These are phyloP conservation scores for Leishmania turanica DNA, from an alignment of 208 protist species.

Conservation along the genomic window DNA sequence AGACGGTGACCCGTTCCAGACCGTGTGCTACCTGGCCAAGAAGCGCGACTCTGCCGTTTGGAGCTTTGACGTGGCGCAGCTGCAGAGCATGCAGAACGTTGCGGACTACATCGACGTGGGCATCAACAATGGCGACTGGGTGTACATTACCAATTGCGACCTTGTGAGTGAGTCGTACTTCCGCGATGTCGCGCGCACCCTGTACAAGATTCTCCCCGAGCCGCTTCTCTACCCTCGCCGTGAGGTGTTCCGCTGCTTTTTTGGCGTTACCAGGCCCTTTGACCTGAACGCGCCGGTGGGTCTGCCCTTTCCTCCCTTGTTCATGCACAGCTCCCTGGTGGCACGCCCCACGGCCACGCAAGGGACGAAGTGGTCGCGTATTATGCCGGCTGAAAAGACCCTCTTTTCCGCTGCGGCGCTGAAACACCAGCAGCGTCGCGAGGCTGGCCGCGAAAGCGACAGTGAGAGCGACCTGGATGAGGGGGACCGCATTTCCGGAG, in stretches of 20 bases:
- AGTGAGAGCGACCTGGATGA: constrained; percentile 88
- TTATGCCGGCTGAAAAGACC: constrained; percentile 54
- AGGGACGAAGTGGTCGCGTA: constrained; percentile 63
- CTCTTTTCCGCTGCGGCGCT: constrained; percentile 41
- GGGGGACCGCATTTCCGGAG: constrained; percentile 62
- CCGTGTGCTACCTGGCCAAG: constrained; percentile 68
- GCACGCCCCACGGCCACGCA: constrained; percentile 38
- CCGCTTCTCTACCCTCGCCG: constrained; percentile 80
- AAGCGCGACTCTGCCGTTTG: constrained; percentile 72
- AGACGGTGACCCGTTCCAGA: constrained; percentile 86
- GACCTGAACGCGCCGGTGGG: constrained; percentile 60
- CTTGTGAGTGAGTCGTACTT: constrained; percentile 55
- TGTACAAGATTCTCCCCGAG: constrained; percentile 79
- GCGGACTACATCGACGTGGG: constrained; percentile 91
- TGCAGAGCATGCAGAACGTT: constrained; percentile 69
- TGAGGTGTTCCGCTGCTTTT: constrained; percentile 84
- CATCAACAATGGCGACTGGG: constrained; percentile 90
- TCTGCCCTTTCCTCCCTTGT: constrained; percentile 73
- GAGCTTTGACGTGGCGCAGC: constrained; percentile 67
- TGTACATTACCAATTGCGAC: constrained; percentile 85
- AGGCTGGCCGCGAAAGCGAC: constrained; percentile 77
- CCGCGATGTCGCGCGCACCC: constrained; percentile 67
- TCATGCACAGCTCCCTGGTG: constrained; percentile 76
- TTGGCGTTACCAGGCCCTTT: constrained; percentile 65
- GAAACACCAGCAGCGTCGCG: constrained; percentile 62